Evolutionary conservation across 2,329 filamentous ascomycete species (phyloP), one percentile per base, ranked within the genome.

Genomic region (Aspergillus flavus): DNA sequence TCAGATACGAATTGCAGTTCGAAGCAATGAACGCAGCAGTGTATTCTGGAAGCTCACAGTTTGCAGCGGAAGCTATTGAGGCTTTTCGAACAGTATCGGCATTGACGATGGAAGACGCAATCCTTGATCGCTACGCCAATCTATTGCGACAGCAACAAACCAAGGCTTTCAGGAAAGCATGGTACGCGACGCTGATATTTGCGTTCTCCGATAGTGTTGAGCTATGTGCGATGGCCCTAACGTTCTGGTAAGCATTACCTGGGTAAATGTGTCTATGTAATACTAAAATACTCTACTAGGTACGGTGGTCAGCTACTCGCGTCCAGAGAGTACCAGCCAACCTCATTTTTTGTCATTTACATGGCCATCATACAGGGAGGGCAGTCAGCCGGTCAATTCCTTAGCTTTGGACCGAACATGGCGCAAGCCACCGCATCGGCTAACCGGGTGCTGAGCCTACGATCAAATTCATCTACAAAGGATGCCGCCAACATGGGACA

Each of bases 61-160:
- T 93, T 68, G 91, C 89, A 0, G 86, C 89, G 1, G 91, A 94
- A 73, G 86, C 90, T 4, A 91, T 93, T 46, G 85, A 87, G 1
- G 90, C 90, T 0, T 91, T 92, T 74, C 84, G 91, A 11, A 93
- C 91, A 0, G 91, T 93, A 6, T 80, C 88, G 0, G 85, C 89
- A 1, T 81, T 93, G 21, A 91, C 88, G 1, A 85, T 93, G 71
- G 91, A 93, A 72, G 83, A 88, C 62, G 80, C 82, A 16, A 91
- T 93, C 63, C 82, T 84, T 48, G 71, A 82, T 3, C 84, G 89
- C 39, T 94, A 93, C 69, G 78, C 85, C 21, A 72, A 65, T 0
- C 81, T 92, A 3, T 83, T 93, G 10, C 75, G 77, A 4, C 74
- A 81, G 1, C 90, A 93, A 69, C 85, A 91, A 16, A 76, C 70